Evolutionary conservation across 352 stramenopile genomes (phyloP).

Genomic region (Pythium volutum): DNA sequence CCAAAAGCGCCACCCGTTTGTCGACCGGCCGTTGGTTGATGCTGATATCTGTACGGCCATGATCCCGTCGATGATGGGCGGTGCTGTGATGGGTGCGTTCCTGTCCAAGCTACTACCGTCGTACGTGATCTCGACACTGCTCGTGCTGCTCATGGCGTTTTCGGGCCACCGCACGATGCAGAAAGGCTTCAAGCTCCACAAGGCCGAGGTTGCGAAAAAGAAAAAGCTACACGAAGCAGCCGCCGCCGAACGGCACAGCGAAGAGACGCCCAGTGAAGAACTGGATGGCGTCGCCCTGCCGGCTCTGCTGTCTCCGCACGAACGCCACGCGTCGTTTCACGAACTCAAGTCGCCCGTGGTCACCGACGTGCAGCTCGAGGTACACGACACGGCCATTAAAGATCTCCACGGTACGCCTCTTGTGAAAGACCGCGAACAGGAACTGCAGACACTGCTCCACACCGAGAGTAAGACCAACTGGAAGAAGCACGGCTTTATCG

Average conservation of each 20-base stretch:
- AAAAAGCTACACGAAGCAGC: slow-evolving; percentile 2
- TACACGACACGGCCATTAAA: not conserved
- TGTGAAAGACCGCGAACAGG: slow-evolving; percentile 3
- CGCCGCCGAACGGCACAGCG: not conserved
- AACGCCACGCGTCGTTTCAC: slow-evolving; percentile 2
- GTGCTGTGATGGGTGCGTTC: slow-evolving; percentile 49
- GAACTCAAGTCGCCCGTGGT: slow-evolving; percentile 16
- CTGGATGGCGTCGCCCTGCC: not conserved
- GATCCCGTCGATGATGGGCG: slow-evolving; percentile 61
- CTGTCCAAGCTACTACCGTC: slow-evolving; percentile 58
- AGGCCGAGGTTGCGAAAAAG: slow-evolving; percentile 36
- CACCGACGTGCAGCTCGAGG: not conserved
- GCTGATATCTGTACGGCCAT: slow-evolving; percentile 52
- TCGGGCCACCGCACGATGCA: slow-evolving; percentile 35
- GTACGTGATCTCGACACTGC: slow-evolving; percentile 60
- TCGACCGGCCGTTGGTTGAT: slow-evolving; percentile 52
- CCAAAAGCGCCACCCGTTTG: slow-evolving; percentile 51
- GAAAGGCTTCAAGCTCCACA: slow-evolving; percentile 35
- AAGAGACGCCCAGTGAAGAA: slow-evolving; percentile 11
- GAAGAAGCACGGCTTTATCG: slow-evolving; percentile 19
- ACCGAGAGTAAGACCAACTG: slow-evolving; percentile 11
- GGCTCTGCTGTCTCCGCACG: not conserved
- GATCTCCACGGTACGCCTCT: not conserved
- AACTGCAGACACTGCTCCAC: slow-evolving; percentile 4
- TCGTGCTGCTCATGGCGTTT: slow-evolving; percentile 43